Conservation (phyloP, 208 protist species). For the Herpetomonas muscarum region DNA sequence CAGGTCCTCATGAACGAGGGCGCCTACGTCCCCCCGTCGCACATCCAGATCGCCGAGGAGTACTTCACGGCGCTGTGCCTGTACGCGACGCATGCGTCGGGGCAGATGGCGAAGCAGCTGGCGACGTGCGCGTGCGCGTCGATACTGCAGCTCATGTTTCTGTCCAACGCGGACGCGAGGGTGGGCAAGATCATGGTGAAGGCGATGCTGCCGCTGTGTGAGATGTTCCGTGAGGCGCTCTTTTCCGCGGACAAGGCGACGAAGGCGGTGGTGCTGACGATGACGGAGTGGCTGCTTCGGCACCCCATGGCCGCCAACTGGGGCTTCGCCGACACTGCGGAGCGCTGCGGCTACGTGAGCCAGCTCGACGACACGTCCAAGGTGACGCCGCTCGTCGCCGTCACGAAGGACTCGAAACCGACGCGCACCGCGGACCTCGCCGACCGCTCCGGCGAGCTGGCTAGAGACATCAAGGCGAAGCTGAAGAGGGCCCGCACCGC, state of each 20-base stretch:
- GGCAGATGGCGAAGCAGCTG: constrained; percentile 80
- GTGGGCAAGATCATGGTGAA: constrained; percentile 38
- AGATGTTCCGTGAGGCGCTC: constrained; percentile 73
- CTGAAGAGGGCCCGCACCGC: neutral
- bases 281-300: constrained; percentile 80
- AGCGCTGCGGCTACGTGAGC: constrained; percentile 62
- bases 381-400: constrained; percentile 22
- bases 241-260: constrained; percentile 69
- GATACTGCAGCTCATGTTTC: constrained; percentile 67
- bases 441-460: constrained; percentile 30
- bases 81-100: constrained; percentile 52
- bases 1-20: constrained; percentile 34
- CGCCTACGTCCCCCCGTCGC: constrained; percentile 25
- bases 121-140: constrained; percentile 73
- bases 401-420: constrained; percentile 23
- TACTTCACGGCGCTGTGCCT: constrained; percentile 69
- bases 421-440: constrained; percentile 41
- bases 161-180: constrained; percentile 25
- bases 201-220: constrained; percentile 69
- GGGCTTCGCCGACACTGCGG: constrained; percentile 43
- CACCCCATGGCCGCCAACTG: constrained; percentile 42
- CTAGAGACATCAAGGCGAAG: constrained; percentile 18
- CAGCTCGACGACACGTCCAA: constrained; percentile 45
- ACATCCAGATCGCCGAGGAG: constrained; percentile 58
- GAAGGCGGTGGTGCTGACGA: constrained; percentile 75